Evolutionary conservation across 345 rosid genomes (phyloP), one percentile per base, ranked within the genome.

Genomic region (Ailanthus altissimus): DNA sequence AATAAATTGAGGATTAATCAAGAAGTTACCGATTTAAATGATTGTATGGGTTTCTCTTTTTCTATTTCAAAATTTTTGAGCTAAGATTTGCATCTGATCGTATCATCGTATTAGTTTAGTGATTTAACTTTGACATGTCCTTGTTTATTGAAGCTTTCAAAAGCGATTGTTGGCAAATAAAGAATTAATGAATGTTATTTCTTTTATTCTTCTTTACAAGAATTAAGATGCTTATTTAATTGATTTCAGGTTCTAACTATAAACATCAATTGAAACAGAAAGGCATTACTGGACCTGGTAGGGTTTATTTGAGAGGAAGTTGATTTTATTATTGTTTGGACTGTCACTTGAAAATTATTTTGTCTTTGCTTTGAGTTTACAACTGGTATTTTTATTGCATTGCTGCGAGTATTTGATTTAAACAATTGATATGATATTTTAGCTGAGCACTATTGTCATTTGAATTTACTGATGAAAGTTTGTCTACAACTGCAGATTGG

Each of bases 401-500:
- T 32, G 38, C 38, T 49, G 25, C 26, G 8, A 20, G 53, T 14
- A 49, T 15, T 49, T 11, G 43, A 6, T 21, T 10, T 32, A 3
- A 32, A 32, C 38, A 32, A 26, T 68, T 18, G 3, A 4, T 51
- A 42, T 51, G 60, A 28, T 70, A 21, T n/a, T 18, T 51, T 51
- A 70, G 5, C 16, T 26, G 26, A 36, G 63, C n/a, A n/a, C n/a
- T n/a, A n/a, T n/a, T n/a, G n/a, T n/a, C n/a, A n/a, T n/a, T n/a
- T n/a, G n/a, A n/a, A 43, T 45, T 63, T 76, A 23, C 28, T 77
- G 46, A 42, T 70, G 60, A 43, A 50, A 58, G 62, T 61, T 40
- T 79, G 65, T 43, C 45, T 28, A 0, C 40, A 25, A 38, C 10
- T 77, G 53, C 78, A 73, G 84, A 25, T 73, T 73, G 65, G 50